A percentile compares a stretch with the other conserved stretches of the same genome.
Evolutionary conservation across 192 early-diverging fungal species (phyloP).

Genomic region (Rhizophagus clarus): DNA sequence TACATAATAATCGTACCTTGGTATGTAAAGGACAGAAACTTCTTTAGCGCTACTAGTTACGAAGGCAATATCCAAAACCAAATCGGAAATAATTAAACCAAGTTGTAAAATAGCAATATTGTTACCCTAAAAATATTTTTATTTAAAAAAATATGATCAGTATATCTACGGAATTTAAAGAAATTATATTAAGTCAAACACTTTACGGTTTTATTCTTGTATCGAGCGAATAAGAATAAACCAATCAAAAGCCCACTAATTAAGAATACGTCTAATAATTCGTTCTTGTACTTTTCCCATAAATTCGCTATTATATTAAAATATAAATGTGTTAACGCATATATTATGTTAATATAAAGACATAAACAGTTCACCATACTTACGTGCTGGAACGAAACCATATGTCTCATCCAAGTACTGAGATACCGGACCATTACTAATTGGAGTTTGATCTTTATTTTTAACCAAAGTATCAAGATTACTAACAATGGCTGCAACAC

Average conservation of each 20-base stretch:
- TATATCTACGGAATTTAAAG: background rate
- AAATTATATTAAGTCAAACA: background rate
- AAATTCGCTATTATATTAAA: slow-evolving; percentile 15
- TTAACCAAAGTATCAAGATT: background rate
- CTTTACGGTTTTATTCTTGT: background rate
- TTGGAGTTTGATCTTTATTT: slow-evolving; percentile 1
- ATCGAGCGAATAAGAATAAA: slow-evolving; percentile 12
- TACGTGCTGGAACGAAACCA: background rate
- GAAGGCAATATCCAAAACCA: background rate
- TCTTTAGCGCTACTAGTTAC: background rate
- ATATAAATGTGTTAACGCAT: background rate
- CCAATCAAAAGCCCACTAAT: background rate
- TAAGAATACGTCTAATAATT: background rate
- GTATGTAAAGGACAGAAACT: background rate
- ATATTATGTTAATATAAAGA: too few relatives aligned
- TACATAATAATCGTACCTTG: too few relatives aligned
- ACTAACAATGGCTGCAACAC: background rate
- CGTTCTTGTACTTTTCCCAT: slow-evolving; percentile 4
- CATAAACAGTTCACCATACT: background rate
- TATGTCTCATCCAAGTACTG: background rate
- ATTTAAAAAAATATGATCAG: too few relatives aligned
- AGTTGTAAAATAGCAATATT: background rate
- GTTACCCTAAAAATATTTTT: background rate
- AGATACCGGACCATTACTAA: background rate
- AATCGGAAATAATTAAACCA: slow-evolving; percentile 18